Evolutionary conservation across 352 stramenopile genomes (phyloP), one percentile per base, ranked within the genome.

Genomic region (Aphanomyces astaci): DNA sequence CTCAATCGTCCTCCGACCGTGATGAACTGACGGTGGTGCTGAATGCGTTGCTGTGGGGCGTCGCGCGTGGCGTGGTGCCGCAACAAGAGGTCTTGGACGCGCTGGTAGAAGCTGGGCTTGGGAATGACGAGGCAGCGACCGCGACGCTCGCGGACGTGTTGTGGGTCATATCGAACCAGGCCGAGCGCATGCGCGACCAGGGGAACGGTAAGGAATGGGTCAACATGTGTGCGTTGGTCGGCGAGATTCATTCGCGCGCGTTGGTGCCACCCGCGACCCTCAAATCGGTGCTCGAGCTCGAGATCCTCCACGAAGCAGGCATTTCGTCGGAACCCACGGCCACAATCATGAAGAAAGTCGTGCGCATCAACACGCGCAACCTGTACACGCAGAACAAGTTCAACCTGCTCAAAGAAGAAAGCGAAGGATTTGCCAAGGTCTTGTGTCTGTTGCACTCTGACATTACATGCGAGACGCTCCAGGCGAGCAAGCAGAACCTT

Each of bases 301-400:
- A 94, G 45, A 57, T 92, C 31, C 72, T 94, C 31, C 83, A 92
- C 57, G 74, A 82, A 36, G 84, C 83, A 0, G 82, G 82, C 2
- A 73, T 94, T 39, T 67, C 78, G 31, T 70, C 67, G 74, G 74
- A 90, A 31, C 82, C 82, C 9, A 69, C 73, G 7, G 51, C 78
- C n/a, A 28, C 48, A 1, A 75, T 91, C 71, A 72, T 60, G 15
- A 89, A 86, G 71, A 92, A 92, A 65, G 76, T 90, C 73, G 73
- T 94, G 24, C 84, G 86, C 22, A 88, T 92, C 63, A 94, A 94
- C 70, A 94, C 86, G 46, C 92, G 92, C 72, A 92, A 78, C 30
- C 76, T 92, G 64, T 99, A 99, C 72, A 90, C 88, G 32, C 96
- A 98, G 75, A 84, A 94, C 75, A 98, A 98, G 76, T 98, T 97